Evolutionary conservation across 345 rosid species (phyloP), one percentile per base, ranked within the genome.

Genomic region (Arabidopsis suecica): DNA sequence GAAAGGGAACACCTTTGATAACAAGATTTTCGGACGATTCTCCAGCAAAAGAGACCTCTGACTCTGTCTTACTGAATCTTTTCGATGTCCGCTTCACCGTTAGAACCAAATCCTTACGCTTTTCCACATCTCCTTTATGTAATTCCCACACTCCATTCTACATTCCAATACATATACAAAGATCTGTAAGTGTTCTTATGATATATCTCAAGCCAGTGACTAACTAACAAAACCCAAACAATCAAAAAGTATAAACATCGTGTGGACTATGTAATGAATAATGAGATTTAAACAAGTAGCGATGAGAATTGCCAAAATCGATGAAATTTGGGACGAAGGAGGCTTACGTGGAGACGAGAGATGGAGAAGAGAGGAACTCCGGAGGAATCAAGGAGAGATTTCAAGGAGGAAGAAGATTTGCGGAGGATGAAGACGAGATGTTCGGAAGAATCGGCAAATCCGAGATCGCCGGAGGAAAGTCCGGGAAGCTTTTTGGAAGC

Each of bases 81-180:
- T 77, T 87, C 56, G 76, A 23, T 10, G 82, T 83, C 75, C 88
- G 89, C 69, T 85, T 68, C 67, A 81, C 91, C 67, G 76, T 87
- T 33, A 90, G 81, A 16, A 87, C 63, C 79, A 84, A 28, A 13
- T 87, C 87, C 54, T 85, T 84, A 61, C 76, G 80, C 61, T 71
- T 80, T 18, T 74, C 74, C n/a, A 53, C 65, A 71, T 65, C 83
- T 22, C 87, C 91, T 69, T 83, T 83, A 53, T 84, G 91, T 4
- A 84, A 85, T 71, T 88, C 80, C 97, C 97, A 92, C 3, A 51
- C 64, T 49, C 91, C 91, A 20, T 73, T 79, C 99, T 91, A 79
- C 62, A 87, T 59, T 72, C 59, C n/a, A 44, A 51, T 32, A 68
- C 47, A 80, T 7, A 76, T 7, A 70, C 6, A 5, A 3, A 57